phyloP scores from a whole-genome alignment of 2,329 filamentous ascomycete species.

The Monosporascus sp. region DNA sequence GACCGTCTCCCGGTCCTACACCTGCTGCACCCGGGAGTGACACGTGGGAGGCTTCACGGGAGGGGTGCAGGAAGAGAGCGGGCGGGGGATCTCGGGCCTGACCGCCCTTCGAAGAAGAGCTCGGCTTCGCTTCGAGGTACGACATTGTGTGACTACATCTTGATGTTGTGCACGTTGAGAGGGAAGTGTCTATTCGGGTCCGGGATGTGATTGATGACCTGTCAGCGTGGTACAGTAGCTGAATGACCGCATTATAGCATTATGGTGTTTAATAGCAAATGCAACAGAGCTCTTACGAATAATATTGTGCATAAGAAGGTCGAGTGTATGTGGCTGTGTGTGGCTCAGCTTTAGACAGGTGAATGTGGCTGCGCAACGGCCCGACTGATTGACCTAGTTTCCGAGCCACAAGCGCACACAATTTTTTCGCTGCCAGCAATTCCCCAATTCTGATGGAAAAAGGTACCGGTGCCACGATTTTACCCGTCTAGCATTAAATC shows the following conservation, averaged over 20 bases:
- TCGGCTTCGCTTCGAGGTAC: constrained; percentile 19
- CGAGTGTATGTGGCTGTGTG: too few species aligned
- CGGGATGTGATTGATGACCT: too few species aligned
- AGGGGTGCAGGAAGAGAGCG: constrained; percentile 75
- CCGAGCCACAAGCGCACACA: background rate
- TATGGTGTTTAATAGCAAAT: too few species aligned
- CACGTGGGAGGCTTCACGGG: constrained; percentile 66
- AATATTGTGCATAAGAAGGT: too few species aligned
- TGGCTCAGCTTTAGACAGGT: too few species aligned
- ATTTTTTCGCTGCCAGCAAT: background rate
- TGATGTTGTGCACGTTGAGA: constrained; percentile 4
- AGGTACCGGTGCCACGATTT: background rate
- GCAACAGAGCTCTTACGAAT: too few species aligned
- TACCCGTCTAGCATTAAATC: background rate
- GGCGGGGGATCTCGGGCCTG: constrained; percentile 56
- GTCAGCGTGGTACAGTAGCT: too few species aligned
- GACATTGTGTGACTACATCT: constrained; percentile 26
- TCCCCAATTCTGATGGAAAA: background rate
- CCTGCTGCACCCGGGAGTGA: constrained; percentile 45
- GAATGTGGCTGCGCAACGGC: background rate
- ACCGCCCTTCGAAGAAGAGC: constrained; percentile 12
- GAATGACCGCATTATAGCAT: too few species aligned
- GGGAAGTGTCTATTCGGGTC: background rate
- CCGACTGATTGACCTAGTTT: background rate
- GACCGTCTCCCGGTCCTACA: too few species aligned